These are phyloP conservation scores for Sugiyamaella neomexicana DNA, from an alignment of 1,139 yeast genomes.

Conservation along the genomic window DNA sequence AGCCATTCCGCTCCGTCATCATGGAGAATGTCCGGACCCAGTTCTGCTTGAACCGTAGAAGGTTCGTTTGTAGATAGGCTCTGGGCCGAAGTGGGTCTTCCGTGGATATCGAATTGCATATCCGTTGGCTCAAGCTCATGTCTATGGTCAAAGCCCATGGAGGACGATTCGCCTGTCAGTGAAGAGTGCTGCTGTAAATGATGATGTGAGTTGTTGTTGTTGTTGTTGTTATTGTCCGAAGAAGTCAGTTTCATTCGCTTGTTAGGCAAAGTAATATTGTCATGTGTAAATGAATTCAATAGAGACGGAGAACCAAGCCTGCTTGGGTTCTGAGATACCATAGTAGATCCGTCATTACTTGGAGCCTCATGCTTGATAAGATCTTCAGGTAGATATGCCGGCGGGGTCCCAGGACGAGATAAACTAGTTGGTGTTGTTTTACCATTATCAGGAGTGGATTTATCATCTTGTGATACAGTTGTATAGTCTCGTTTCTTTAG, in stretches of 20 bases:
- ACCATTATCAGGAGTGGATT: background rate
- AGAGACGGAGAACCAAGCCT: conserved; percentile 11
- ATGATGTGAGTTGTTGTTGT: background rate
- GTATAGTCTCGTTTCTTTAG: conserved; percentile 7
- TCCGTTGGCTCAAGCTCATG: conserved; percentile 5
- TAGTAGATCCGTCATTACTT: conserved; percentile 6
- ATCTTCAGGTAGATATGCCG: conserved; percentile 33
- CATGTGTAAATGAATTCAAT: background rate
- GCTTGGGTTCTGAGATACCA: conserved; percentile 1
- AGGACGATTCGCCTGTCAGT: background rate
- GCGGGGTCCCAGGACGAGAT: conserved; percentile 33
- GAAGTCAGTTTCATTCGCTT: background rate
- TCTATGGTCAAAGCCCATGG: background rate
- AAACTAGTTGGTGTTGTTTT: conserved; percentile 17
- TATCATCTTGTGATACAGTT: background rate
- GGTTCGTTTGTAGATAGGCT: conserved; percentile 7
- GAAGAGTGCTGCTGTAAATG: background rate
- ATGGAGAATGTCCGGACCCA: conserved; percentile 17
- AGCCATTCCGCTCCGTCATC: conserved; percentile 27
- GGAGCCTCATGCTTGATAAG: conserved; percentile 22
- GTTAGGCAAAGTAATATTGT: background rate
- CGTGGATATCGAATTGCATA: background rate
- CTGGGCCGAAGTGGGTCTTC: conserved; percentile 1
- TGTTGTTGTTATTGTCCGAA: background rate
- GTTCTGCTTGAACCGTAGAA: background rate